These are phyloP conservation scores for Saccharata proteae DNA, from an alignment of 2,329 filamentous ascomycete genomes.

Conservation along the genomic window DNA sequence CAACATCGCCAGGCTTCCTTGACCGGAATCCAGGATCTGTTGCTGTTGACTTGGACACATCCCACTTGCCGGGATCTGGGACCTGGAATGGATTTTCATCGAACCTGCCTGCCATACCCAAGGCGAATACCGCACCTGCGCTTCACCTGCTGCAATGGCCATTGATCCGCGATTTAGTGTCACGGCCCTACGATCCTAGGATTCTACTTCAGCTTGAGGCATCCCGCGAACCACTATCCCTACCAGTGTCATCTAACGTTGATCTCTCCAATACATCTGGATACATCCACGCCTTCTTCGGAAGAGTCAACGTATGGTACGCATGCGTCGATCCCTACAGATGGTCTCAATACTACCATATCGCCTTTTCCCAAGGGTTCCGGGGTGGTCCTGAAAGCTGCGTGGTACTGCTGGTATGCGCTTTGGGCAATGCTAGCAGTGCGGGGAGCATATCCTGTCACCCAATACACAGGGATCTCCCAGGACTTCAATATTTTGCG, in stretches of 20 bases:
- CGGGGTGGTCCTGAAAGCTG: constrained; percentile 71
- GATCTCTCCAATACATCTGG: constrained; percentile 62
- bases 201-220: constrained; percentile 74
- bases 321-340: constrained; percentile 74
- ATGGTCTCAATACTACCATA: constrained; percentile 65
- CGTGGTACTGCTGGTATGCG: constrained; percentile 65
- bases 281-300: constrained; percentile 71
- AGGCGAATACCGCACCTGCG: constrained; percentile 69
- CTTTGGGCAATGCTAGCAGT: constrained; percentile 64
- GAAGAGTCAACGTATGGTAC: constrained; percentile 74
- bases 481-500: constrained; percentile 67
- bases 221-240: constrained; percentile 60
- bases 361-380: constrained; percentile 63
- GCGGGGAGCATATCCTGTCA: constrained; percentile 65
- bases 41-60: constrained; percentile 27
- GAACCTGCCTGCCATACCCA: constrained; percentile 79
- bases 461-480: constrained; percentile 55
- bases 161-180: constrained; percentile 65
- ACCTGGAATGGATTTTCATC: constrained; percentile 52
- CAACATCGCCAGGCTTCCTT: constrained; percentile 44
- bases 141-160: constrained; percentile 71
- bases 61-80: constrained; percentile 33
- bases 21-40: constrained; percentile 25
- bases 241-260: constrained; percentile 34
- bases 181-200: constrained; percentile 65